Evolutionary conservation across 1,139 yeast species (phyloP), one percentile per base, ranked within the genome.

Genomic region (Suhomyces maxii): DNA sequence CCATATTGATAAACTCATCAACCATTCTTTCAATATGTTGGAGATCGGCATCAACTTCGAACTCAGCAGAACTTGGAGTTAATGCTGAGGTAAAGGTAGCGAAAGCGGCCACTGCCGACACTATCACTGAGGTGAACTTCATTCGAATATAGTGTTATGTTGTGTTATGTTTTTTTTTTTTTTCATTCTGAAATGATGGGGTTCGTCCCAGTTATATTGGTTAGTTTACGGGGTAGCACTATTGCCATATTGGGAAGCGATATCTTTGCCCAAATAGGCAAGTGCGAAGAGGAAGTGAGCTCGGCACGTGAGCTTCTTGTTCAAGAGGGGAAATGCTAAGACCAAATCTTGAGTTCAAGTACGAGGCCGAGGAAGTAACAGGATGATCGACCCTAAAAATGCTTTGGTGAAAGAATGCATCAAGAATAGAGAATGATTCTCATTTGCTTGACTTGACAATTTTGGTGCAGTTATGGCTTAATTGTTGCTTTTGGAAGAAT

Each of bases 191-290:
- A 34, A 32, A n/a, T 11, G 37, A 36, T 28, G 44, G 47, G 40
- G n/a, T n/a, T 26, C 2, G 36, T 12, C 23, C 40, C 36, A 40
- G 37, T 26, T 43, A 43, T 43, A 43, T 36, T 28, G 26, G 31
- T 10, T 11, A 18, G 11, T n/a, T 14, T 10, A 8, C 2, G 26
- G 26, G 14, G 30, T 18, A 8, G 10, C 9, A n/a, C 30, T 8
- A 38, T 42, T 42, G 39, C 52, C 48, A 35, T 37, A 44, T 41
- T 36, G 48, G 48, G 45, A 45, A 41, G 43, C 11, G 34, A 23
- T 14, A 13, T 25, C 34, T 39, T 40, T 44, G 42, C 53, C 50
- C 32, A 31, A 42, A 44, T 42, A 40, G 53, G 53, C 23, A 48
- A 36, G 26, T 35, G 32, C 18, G 25, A 18, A 10, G 12, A 10